A percentile compares a stretch with the other conserved stretches of the same genome.
phyloP scores from a whole-genome alignment of 768 basidiomycete genomes.

The Mycena leptocephala region DNA sequence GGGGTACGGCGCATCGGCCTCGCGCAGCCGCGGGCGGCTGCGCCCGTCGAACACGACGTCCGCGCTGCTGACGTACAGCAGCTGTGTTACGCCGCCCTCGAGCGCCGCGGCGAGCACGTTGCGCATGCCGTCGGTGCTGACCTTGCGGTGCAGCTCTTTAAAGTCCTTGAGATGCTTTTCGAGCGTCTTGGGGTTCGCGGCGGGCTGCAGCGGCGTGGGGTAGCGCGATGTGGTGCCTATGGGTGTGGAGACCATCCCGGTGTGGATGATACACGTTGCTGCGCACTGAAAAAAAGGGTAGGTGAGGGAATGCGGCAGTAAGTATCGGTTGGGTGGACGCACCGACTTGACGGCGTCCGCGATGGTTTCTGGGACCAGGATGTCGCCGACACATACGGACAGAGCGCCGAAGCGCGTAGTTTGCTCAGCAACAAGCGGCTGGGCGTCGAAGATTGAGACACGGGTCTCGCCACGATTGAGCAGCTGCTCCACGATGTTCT shows the following conservation, averaged over 20 bases:
- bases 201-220: not conserved
- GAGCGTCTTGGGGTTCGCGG: constrained; percentile 41
- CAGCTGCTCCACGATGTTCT: constrained; percentile 65
- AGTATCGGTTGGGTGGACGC: constrained; percentile 11
- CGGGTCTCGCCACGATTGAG: constrained; percentile 55
- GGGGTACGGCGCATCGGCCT: constrained; percentile 1
- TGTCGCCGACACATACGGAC: constrained; percentile 64
- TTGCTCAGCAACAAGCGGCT: constrained; percentile 39
- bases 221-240: constrained; percentile 50
- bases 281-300: constrained; percentile 42
- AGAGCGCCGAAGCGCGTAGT: constrained; percentile 51
- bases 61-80: constrained; percentile 15
- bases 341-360: constrained; percentile 57
- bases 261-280: constrained; percentile 67
- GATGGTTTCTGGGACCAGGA: constrained; percentile 54
- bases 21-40: constrained; percentile 16
- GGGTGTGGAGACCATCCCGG: constrained; percentile 60
- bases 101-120: constrained; percentile 13
- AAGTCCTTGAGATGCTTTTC: constrained; percentile 46
- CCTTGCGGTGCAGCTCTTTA: not conserved
- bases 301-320: not conserved
- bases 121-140: constrained; percentile 17
- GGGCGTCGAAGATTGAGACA: constrained; percentile 66
- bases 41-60: constrained; percentile 13
- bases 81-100: not conserved